Percentiles rank a stretch among this genome's conserved stretches.
Evolutionary conservation across 352 stramenopile genomes (phyloP).

Genomic region (Globisporangium iwayamae): DNA sequence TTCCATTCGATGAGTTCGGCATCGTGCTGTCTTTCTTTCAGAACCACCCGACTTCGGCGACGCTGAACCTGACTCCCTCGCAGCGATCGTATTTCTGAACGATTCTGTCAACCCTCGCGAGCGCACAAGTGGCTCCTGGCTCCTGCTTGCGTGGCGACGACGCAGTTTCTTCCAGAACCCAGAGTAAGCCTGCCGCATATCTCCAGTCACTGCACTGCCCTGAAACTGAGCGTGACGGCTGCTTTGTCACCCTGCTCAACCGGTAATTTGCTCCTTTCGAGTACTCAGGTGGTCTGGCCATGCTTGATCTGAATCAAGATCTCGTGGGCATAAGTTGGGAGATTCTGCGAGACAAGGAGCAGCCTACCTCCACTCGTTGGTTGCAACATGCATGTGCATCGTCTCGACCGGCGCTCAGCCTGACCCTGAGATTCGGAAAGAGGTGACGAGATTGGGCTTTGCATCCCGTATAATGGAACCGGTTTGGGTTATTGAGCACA

Average conservation of each 20-base stretch:
- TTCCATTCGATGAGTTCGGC: neutral
- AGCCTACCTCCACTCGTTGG: neutral
- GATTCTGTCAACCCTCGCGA: neutral
- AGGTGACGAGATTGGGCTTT: neutral
- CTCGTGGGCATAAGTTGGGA: neutral
- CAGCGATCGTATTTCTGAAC: neutral
- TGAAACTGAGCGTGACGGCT: neutral
- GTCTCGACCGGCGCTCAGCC: neutral
- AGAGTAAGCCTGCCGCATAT: neutral
- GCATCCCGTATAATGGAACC: neutral
- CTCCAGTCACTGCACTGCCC: neutral
- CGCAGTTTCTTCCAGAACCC: neutral
- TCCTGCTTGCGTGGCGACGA: neutral
- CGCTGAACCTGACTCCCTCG: neutral
- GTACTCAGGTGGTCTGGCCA: neutral
- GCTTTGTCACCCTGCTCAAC: neutral
- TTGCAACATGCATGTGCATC: neutral
- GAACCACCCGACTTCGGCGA: neutral
- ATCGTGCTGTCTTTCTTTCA: neutral
- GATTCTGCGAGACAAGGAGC: neutral
- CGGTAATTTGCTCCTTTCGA: neutral
- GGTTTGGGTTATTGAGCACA: conserved; percentile 9
- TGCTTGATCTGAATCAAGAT: neutral
- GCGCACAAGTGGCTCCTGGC: neutral
- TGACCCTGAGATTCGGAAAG: neutral